Evolutionary conservation across 306 rosid species (phyloP).

Genomic region (Medicago lupulina): DNA sequence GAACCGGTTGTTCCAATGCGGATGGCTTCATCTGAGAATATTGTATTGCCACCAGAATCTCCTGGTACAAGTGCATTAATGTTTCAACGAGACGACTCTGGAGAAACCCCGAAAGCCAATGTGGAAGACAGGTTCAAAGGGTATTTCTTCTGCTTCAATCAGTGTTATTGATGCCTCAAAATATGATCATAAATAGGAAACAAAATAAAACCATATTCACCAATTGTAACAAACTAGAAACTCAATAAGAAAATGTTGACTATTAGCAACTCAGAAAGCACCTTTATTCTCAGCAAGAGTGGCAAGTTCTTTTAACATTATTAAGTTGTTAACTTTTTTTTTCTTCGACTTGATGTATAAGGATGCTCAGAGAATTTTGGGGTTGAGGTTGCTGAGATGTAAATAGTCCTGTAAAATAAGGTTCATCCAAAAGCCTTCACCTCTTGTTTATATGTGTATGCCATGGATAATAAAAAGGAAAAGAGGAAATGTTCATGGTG

Average conservation of each 20-base stretch:
- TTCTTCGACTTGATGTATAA: conserved; percentile 41
- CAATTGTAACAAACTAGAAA: conserved; percentile 45
- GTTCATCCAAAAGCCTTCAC: conserved; percentile 74
- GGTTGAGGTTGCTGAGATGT: conserved; percentile 90
- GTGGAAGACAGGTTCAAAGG: conserved; percentile 66
- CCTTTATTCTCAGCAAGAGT: conserved; percentile 43
- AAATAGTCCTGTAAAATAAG: conserved; percentile 60
- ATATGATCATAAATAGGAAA: conserved; percentile 41
- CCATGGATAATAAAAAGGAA: conserved; percentile 30
- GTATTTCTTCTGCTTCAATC: conserved; percentile 75
- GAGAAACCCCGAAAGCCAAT: conserved; percentile 47
- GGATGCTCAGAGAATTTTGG: conserved; percentile 48
- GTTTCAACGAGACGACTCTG: conserved; percentile 59
- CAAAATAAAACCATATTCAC: conserved; percentile 51
- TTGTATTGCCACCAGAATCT: conserved; percentile 85
- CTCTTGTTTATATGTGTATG: conserved; percentile 41
- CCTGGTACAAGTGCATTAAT: conserved; percentile 93
- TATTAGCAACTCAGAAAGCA: conserved; percentile 29
- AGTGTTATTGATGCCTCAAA: conserved; percentile 60
- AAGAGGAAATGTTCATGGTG: conserved; percentile 18
- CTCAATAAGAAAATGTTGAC: conserved; percentile 45
- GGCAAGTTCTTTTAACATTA: conserved; percentile 35
- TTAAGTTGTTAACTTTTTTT: conserved; percentile 32
- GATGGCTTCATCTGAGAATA: conserved; percentile 65
- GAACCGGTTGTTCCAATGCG: conserved; percentile 57